phyloP scores from a whole-genome alignment of 2,329 filamentous ascomycete species.

The Cercospora canescens region DNA sequence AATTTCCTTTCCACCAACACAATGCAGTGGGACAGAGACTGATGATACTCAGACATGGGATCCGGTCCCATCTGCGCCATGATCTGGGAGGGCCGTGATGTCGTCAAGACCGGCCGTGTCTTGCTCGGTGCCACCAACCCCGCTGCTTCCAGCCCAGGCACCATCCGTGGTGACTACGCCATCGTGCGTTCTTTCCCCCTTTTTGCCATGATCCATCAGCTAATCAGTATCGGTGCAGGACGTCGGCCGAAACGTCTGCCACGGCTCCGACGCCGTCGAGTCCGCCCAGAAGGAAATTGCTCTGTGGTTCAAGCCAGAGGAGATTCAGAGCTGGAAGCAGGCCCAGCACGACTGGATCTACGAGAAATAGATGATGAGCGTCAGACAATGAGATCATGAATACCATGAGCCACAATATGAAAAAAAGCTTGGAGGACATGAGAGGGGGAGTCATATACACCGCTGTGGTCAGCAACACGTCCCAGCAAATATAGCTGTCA shows the following conservation, averaged over 20 bases:
- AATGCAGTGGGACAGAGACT: slow-evolving; percentile 13
- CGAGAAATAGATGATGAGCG: slow-evolving; percentile 65
- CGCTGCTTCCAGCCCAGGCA: slow-evolving; percentile 87
- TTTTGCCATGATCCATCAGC: neutral
- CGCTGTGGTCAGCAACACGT: neutral
- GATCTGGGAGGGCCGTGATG: slow-evolving; percentile 99
- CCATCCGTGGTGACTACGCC: slow-evolving; percentile 93
- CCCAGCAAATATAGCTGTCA: neutral
- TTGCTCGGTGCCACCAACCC: slow-evolving; percentile 99
- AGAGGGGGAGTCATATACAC: neutral
- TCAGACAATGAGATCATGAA: slow-evolving; percentile 3
- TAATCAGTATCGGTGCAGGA: slow-evolving; percentile 45
- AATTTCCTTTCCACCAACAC: neutral
- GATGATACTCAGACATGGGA: slow-evolving; percentile 69
- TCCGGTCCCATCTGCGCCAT: slow-evolving; percentile 97
- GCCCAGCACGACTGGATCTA: slow-evolving; percentile 93
- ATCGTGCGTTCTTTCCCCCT: slow-evolving; percentile 51
- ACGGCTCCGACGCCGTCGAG: slow-evolving; percentile 98
- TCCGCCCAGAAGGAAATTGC: slow-evolving; percentile 99
- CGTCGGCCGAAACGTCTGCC: slow-evolving; percentile 98
- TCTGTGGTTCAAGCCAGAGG: slow-evolving; percentile 93
- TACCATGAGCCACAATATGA: neutral
- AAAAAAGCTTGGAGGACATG: neutral
- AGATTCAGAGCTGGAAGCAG: slow-evolving; percentile 82
- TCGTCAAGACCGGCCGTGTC: slow-evolving; percentile 95